These are phyloP conservation scores for Saccharomyces kudriavzevii DNA, from an alignment of 805 yeast genomes.

Conservation along the genomic window DNA sequence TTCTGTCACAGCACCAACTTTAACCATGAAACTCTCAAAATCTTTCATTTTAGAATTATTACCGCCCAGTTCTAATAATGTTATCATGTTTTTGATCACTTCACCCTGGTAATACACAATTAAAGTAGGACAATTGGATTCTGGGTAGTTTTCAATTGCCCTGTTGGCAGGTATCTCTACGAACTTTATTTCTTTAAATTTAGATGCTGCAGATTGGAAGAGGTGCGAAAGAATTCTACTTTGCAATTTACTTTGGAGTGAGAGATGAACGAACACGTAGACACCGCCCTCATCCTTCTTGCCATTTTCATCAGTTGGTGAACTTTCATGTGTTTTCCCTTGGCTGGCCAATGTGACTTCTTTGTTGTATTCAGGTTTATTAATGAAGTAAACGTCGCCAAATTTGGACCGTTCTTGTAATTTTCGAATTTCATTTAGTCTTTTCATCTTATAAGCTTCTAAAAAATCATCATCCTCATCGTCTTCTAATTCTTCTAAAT, in stretches of 20 bases:
- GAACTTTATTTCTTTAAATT: slow-evolving; percentile 76
- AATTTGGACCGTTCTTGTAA: slow-evolving; percentile 49
- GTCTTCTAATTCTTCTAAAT: slow-evolving; percentile 79
- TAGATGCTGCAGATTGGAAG: slow-evolving; percentile 50
- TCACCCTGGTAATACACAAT: slow-evolving; percentile 72
- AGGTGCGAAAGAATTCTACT: slow-evolving; percentile 60
- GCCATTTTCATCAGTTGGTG: slow-evolving; percentile 1
- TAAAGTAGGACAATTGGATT: slow-evolving; percentile 82
- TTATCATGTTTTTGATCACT: slow-evolving; percentile 72
- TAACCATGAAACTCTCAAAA: slow-evolving; percentile 64
- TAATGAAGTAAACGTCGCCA: slow-evolving; percentile 70
- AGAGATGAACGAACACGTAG: slow-evolving; percentile 71
- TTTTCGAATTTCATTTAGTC: slow-evolving; percentile 65
- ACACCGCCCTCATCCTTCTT: slow-evolving; percentile 26
- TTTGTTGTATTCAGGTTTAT: slow-evolving; percentile 78
- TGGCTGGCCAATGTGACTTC: slow-evolving; percentile 81
- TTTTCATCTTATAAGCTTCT: slow-evolving; percentile 63
- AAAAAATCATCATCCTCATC: slow-evolving; percentile 91
- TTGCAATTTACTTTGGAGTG: slow-evolving; percentile 61
- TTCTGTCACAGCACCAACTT: slow-evolving; percentile 54
- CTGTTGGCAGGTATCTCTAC: slow-evolving; percentile 87
- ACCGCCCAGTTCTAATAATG: slow-evolving; percentile 79
- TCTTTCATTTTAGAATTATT: slow-evolving; percentile 62
- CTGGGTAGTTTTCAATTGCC: slow-evolving; percentile 90
- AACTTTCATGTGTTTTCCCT: slow-evolving; percentile 8